Base-by-base conservation (phyloP, 768 basidiomycete species). In the Termitomyces sp. region DNA sequence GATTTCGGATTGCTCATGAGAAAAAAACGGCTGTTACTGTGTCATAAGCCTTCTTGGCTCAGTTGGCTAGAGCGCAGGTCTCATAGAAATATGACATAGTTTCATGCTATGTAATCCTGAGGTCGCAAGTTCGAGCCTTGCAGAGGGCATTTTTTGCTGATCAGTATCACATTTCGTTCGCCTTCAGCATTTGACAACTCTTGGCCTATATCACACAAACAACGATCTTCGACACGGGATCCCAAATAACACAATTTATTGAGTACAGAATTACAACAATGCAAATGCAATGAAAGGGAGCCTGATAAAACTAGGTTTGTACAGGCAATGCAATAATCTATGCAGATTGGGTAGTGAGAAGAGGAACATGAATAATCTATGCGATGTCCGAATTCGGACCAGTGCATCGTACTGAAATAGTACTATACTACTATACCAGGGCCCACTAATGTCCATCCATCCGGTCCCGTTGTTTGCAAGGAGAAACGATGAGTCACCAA, bases 61-160 rank as follows among this genome's bases (percentile, higher is more conserved):
- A 54, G 53, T 54, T 54, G 53, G 53, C 32, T 45, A 54, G 53
- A 54, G 53, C 53, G 53, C 53, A 54, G 53, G 53, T 54, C 53
- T 54, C 53, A 54, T 54, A 54, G 16, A 16, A 32, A 35, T 46
- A 35, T 54, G 53, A 45, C 18, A 13, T 16, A 33, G n/a, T 6
- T 1, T 1, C 24, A 0, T 12, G 9, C 22, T 45, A 24, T 5
- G 67, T 14, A 74, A 78, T 77, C 77, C 77, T 75, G 76, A 77
- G 77, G 76, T 77, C 76, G 77, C 77, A 76, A 77, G 77, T 78
- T 78, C 75, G 76, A 78, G 70, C 74, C 77, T 78, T 78, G 76
- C 76, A 76, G 68, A 69, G 77, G 72, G 76, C 76, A 77, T 2
- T 26, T 26, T 26, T 26, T 26, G 26, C 26, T 26, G 2, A 2